Conservation (phyloP, 2,329 filamentous ascomycete species). For the Diplodia corticola region DNA sequence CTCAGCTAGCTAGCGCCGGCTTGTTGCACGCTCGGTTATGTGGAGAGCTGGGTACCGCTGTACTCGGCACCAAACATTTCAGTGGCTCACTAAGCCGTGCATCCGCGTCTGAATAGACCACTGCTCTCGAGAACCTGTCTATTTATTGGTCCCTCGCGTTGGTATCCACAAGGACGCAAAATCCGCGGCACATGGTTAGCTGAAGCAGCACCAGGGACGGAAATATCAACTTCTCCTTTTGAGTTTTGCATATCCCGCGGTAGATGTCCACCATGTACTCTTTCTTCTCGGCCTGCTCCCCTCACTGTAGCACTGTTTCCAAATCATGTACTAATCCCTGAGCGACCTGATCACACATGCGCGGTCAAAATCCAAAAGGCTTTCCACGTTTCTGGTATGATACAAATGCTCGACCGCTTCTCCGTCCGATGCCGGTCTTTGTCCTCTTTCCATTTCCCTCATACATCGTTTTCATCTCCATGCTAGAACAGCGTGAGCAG, state of each 20-base stretch:
- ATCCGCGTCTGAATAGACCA: background rate
- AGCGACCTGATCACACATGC: background rate
- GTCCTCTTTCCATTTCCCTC: slow-evolving; percentile 6
- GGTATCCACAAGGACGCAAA: no score
- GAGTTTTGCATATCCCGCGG: background rate
- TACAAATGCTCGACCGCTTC: background rate
- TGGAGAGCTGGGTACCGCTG: no score
- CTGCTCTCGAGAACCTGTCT: background rate
- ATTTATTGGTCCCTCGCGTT: background rate
- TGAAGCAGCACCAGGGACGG: background rate
- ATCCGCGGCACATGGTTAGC: background rate
- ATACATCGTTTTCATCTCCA: background rate
- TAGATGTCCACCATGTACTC: background rate
- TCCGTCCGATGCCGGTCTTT: background rate
- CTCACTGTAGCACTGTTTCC: background rate
- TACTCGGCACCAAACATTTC: background rate
- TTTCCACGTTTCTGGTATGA: slow-evolving; percentile 14
- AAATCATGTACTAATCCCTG: background rate
- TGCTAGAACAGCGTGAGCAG: background rate
- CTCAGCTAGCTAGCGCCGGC: background rate
- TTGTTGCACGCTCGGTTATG: background rate
- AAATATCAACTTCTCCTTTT: background rate
- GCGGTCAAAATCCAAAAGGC: background rate
- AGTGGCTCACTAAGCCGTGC: background rate
- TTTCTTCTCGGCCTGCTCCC: background rate